These are phyloP conservation scores for Triadica sebifera DNA, from an alignment of 345 rosid species.

Conservation along the genomic window DNA sequence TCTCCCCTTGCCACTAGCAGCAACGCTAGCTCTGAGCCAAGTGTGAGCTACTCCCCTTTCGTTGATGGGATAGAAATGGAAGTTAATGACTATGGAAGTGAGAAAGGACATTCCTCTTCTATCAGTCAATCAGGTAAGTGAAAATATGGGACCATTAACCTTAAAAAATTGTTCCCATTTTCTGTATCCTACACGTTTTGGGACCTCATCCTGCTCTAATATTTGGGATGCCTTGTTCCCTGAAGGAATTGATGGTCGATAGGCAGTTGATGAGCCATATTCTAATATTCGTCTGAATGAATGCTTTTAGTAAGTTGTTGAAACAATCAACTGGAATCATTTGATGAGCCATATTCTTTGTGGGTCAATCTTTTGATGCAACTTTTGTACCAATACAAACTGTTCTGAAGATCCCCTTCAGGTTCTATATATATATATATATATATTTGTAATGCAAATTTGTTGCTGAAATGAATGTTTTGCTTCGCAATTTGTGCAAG, in stretches of 20 bases:
- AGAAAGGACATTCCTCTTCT: constrained; percentile 48
- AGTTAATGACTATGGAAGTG: constrained; percentile 40
- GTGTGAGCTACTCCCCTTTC: constrained; percentile 22
- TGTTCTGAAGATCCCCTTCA: constrained; percentile 20
- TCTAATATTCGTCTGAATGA: neutral
- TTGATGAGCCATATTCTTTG: neutral
- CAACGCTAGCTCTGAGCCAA: constrained; percentile 29
- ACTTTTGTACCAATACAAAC: constrained; percentile 9
- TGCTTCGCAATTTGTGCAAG: no score
- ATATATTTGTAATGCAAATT: neutral
- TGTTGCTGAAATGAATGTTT: neutral
- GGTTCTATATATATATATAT: neutral
- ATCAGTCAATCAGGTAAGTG: constrained; percentile 36
- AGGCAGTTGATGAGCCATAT: constrained; percentile 4
- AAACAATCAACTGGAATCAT: constrained; percentile 5
- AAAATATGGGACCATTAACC: neutral
- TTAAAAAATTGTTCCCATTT: neutral
- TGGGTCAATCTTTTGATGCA: constrained; percentile 6
- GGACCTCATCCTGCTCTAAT: constrained; percentile 5
- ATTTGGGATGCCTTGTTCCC: neutral
- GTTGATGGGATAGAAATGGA: constrained; percentile 23
- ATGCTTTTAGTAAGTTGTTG: neutral
- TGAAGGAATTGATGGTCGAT: neutral
- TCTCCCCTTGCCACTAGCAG: constrained; percentile 33
- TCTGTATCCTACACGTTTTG: no score